Evolutionary conservation across 805 yeast species (phyloP), one percentile per base, ranked within the genome.

Genomic region (Candida nemodendra): DNA sequence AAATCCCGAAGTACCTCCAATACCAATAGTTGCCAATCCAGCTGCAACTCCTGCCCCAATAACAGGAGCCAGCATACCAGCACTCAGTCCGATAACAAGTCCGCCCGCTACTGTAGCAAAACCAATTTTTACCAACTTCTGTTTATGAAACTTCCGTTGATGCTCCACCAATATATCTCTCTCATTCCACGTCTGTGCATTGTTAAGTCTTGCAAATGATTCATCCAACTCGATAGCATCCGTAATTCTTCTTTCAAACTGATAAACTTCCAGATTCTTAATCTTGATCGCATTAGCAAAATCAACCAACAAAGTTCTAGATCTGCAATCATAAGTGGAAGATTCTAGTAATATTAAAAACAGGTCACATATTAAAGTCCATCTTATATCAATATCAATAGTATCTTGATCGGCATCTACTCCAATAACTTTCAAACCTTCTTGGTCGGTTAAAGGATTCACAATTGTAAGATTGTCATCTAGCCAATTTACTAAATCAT

Each of bases 41-140:
- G 98, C 98, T 2, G 98, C 99, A 19, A 93, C 57, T 54, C 99
- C 99, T 2, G 98, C 98, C 34, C 98, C 98, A 54, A 93, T 95
- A 2, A 95, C 95, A 0, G 99, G 99, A 0, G 99, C 99, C 30
- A 93, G 66, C 30, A 93, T 63, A 5, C 99, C 99, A 7, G 96
- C 98, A 43, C 96, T 87, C 14, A 93, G 68, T 2, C 99, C 99
- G 41, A 93, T 76, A 2, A 93, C 95, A 16, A 93, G 67, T 1
- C 96, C 90, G 2, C 99, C 99, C 19, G 98, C 98, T 12, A 90
- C 72, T 6, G 98, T 93, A 0, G 99, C 99, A 33, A 93, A 65
- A 1, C 98, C 99, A 45, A 93, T 85, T 54, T 86, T 89, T 36
- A 88, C 82, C 59, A 87, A 66, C 54, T 90, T 81, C 54, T 73